Conservation (phyloP, 169 alveolate genomes). For the Plasmodium fragile region DNA sequence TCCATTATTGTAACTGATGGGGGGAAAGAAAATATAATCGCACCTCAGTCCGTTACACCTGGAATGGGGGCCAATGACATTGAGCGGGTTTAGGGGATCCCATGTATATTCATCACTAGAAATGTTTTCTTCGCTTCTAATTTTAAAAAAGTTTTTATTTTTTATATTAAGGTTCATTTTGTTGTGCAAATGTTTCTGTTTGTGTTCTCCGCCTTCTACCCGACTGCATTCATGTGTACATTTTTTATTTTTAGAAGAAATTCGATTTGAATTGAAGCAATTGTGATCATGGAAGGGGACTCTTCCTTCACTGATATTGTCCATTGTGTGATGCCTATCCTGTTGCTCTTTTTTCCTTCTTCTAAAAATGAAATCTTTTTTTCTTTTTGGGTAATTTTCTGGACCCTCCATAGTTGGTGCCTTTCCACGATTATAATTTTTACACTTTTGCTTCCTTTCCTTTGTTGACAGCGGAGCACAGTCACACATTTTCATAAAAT, state of each 20-base stretch:
- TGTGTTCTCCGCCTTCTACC: neutral
- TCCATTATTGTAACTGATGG: slow-evolving; percentile 76
- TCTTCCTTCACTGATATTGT: neutral
- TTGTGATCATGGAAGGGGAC: neutral
- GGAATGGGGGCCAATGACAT: slow-evolving; percentile 91
- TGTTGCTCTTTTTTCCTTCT: neutral
- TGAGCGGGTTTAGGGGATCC: slow-evolving; percentile 93
- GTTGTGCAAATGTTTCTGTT: neutral
- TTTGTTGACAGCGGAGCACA: neutral
- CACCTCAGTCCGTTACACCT: slow-evolving; percentile 91
- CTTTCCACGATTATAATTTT: neutral
- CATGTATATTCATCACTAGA: slow-evolving; percentile 87
- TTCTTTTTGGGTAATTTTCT: neutral
- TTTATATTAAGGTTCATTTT: slow-evolving; percentile 1
- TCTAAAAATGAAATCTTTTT: neutral
- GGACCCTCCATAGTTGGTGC: neutral
- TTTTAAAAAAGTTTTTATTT: neutral
- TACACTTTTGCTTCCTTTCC: neutral
- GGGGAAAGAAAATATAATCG: slow-evolving; percentile 92
- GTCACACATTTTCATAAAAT: neutral
- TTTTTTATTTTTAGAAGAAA: slow-evolving; percentile 1
- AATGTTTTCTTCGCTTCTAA: slow-evolving; percentile 4
- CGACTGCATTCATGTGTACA: neutral
- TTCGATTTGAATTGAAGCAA: neutral
- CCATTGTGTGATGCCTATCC: neutral